Percentiles rank a stretch among this genome's conserved stretches.
Evolutionary conservation across 306 rosid genomes (phyloP).

Genomic region (Biancaea sappan): DNA sequence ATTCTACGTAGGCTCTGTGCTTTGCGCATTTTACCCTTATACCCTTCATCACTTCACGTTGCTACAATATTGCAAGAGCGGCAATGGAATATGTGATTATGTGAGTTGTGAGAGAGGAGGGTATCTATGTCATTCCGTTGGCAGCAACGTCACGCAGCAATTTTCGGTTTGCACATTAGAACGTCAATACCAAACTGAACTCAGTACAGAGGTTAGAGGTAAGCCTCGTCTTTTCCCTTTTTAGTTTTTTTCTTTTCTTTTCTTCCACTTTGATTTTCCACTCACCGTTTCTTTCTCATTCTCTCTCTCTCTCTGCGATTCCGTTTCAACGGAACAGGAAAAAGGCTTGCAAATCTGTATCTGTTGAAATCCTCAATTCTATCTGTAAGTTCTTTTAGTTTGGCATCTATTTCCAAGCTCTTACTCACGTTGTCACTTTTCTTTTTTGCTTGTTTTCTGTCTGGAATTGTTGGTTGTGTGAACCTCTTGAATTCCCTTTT

Average conservation of each 20-base stretch:
- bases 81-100: neutral
- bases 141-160: neutral
- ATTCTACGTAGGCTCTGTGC: neutral
- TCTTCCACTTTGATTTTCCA: neutral
- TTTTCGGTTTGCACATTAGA: neutral
- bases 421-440: neutral
- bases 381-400: slow-evolving; percentile 40
- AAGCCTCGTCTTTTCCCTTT: neutral
- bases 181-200: slow-evolving; percentile 21
- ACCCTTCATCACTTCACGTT: no score
- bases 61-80: neutral
- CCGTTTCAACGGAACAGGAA: slow-evolving; percentile 4
- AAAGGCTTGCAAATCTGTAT: slow-evolving; percentile 9
- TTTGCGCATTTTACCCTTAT: neutral
- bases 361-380: slow-evolving; percentile 25
- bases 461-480: slow-evolving; percentile 2
- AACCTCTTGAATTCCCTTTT: neutral
- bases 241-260: neutral
- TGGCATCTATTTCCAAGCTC: neutral
- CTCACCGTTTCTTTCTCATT: neutral
- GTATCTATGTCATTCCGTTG: slow-evolving; percentile 10
- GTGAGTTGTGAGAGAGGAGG: neutral
- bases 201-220: neutral
- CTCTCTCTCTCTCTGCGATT: neutral
- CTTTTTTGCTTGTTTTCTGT: neutral